Evolutionary conservation across 1,284 basidiomycete species (phyloP).

Genomic region (Apiotrichum sp.): DNA sequence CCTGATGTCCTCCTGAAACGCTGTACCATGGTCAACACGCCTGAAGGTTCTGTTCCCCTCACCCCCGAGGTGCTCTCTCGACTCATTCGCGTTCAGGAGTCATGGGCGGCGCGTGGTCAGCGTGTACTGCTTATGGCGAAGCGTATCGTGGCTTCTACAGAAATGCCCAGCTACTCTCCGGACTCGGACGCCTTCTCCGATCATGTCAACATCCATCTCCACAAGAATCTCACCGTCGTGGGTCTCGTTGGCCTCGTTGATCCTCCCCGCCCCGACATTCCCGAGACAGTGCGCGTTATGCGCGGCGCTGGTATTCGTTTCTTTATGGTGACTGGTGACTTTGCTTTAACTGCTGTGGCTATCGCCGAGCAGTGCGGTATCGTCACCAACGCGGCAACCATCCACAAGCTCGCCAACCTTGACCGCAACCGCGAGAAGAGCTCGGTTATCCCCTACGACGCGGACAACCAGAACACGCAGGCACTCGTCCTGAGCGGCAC

Average conservation of each 20-base stretch:
- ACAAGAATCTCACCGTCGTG: constrained; percentile 54
- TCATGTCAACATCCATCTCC: constrained; percentile 35
- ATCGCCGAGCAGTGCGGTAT: constrained; percentile 61
- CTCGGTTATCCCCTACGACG: constrained; percentile 23
- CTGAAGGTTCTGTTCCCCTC: constrained; percentile 46
- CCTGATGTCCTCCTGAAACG: constrained; percentile 57
- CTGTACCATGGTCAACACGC: constrained; percentile 48
- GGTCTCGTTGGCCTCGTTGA: constrained; percentile 62
- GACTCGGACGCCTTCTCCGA: constrained; percentile 45
- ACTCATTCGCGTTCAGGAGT: constrained; percentile 49
- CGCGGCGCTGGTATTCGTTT: constrained; percentile 60
- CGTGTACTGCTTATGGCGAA: constrained; percentile 55
- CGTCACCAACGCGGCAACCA: constrained; percentile 49
- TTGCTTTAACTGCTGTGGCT: constrained; percentile 50
- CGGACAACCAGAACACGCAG: constrained; percentile 9
- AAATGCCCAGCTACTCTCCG: constrained; percentile 21
- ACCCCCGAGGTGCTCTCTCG: constrained; percentile 27
- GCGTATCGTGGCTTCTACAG: constrained; percentile 28
- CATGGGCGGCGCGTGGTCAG: constrained; percentile 57
- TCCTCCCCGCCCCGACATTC: constrained; percentile 58
- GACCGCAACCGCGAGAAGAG: constrained; percentile 22
- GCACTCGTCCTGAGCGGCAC: constrained; percentile 54
- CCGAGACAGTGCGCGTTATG: constrained; percentile 52
- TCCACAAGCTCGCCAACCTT: constrained; percentile 42
- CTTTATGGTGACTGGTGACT: constrained; percentile 65